phyloP scores from a whole-genome alignment of 2,329 filamentous ascomycete genomes.

The Paecilomyces variotii region DNA sequence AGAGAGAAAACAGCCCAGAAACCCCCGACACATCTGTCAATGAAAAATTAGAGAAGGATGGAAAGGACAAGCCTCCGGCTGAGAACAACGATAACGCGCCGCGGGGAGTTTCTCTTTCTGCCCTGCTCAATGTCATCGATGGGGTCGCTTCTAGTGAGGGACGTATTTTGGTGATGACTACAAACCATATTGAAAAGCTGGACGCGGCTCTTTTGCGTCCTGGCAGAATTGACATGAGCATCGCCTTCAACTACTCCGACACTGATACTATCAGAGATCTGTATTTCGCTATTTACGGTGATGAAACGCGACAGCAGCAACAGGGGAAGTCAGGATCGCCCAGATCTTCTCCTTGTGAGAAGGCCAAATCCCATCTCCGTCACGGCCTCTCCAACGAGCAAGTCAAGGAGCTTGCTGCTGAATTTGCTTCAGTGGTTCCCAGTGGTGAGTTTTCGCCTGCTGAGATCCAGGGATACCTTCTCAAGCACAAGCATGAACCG shows the following conservation, averaged over 20 bases:
- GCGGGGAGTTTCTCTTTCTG: constrained; percentile 54
- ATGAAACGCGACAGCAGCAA: constrained; percentile 20
- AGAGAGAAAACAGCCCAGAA: constrained; percentile 11
- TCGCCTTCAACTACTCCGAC: constrained; percentile 45
- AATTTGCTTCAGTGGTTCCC: constrained; percentile 27
- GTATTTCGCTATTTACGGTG: constrained; percentile 30
- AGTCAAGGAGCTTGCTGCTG: constrained; percentile 16
- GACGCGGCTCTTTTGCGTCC: constrained; percentile 58
- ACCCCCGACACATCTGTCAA: constrained; percentile 32
- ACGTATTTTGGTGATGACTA: constrained; percentile 66
- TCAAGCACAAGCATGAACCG: constrained; percentile 27
- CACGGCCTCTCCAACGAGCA: constrained; percentile 9
- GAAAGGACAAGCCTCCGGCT: constrained; percentile 14
- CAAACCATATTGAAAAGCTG: constrained; percentile 57
- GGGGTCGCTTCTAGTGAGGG: constrained; percentile 63
- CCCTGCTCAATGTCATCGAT: constrained; percentile 62
- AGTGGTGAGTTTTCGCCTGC: constrained; percentile 29
- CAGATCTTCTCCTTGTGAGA: not conserved
- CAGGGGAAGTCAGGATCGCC: not conserved
- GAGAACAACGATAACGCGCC: constrained; percentile 13
- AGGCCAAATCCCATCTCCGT: not conserved
- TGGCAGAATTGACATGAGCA: constrained; percentile 58
- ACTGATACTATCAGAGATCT: constrained; percentile 29
- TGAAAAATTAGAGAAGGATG: constrained; percentile 11
- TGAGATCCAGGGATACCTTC: constrained; percentile 34